phyloP scores from a whole-genome alignment of 2,329 filamentous ascomycete species.

The Xylaria polymorpha region DNA sequence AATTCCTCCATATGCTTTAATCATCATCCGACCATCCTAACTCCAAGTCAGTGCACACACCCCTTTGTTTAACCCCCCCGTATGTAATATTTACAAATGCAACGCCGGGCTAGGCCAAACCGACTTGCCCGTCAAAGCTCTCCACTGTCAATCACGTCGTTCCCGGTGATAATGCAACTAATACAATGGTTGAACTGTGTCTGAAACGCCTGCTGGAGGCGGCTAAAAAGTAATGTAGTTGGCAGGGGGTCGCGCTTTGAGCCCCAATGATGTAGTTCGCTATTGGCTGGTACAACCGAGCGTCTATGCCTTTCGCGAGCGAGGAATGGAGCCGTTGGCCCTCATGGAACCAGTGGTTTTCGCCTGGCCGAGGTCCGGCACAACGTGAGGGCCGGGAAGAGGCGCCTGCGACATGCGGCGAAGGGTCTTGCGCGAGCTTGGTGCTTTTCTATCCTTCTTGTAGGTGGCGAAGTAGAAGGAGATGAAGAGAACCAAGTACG shows the following conservation, averaged over 20 bases:
- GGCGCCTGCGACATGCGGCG: conserved; percentile 73
- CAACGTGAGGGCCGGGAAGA: conserved; percentile 84
- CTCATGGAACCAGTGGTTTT: conserved; percentile 65
- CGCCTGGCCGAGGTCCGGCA: conserved; percentile 69
- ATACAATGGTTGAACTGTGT: conserved; percentile 47
- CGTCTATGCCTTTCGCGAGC: conserved; percentile 76
- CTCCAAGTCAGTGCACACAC: conserved; percentile 41
- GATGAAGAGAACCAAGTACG: conserved; percentile 98
- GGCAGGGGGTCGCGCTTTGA: conserved; percentile 11
- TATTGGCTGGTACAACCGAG: conserved; percentile 16
- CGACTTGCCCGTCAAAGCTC: conserved; percentile 37
- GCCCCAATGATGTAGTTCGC: conserved; percentile 22
- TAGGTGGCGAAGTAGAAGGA: conserved; percentile 99
- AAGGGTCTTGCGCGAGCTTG: conserved; percentile 82
- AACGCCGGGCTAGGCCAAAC: conserved; percentile 37
- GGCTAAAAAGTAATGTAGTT: conserved; percentile 27
- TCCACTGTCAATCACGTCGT: conserved; percentile 43
- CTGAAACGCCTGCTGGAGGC: conserved; percentile 30
- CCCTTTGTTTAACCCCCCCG: conserved; percentile 36
- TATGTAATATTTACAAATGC: conserved; percentile 42
- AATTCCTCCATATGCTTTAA: conserved; percentile 41
- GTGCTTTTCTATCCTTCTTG: conserved; percentile 83
- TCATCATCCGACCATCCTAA: conserved; percentile 46
- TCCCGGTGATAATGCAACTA: conserved; percentile 47
- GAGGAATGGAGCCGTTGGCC: conserved; percentile 70